These are phyloP conservation scores for Tillandsia leiboldiana DNA, from an alignment of 176 grass and related monocot genomes.

Conservation along the genomic window DNA sequence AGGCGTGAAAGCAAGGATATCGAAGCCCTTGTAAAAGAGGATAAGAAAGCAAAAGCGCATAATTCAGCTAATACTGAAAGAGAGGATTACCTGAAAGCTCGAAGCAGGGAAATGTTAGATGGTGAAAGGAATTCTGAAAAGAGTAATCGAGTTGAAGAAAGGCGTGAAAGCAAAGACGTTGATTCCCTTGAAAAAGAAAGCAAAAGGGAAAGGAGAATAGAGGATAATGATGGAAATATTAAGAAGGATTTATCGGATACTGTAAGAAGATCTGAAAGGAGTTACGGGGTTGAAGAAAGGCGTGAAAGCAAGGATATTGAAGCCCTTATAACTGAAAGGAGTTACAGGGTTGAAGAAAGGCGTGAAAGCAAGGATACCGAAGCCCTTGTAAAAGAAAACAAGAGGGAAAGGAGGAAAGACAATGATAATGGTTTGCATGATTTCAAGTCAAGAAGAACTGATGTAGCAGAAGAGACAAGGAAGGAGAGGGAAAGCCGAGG, in stretches of 20 bases:
- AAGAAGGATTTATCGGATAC: slow-evolving; percentile 1
- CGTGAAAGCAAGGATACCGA: slow-evolving; percentile 1
- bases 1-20: slow-evolving; percentile 1
- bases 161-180: slow-evolving; percentile 3
- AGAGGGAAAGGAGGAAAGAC: slow-evolving; percentile 5
- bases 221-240: not conserved
- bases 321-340: slow-evolving; percentile 1
- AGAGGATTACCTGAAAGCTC: slow-evolving; percentile 15
- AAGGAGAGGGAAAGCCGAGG: slow-evolving; percentile 22
- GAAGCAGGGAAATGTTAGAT: slow-evolving; percentile 19
- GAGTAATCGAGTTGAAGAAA: not conserved
- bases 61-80: slow-evolving; percentile 9
- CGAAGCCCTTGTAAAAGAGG: not conserved
- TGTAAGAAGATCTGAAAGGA: not conserved
- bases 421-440: not conserved
- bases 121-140: slow-evolving; percentile 13
- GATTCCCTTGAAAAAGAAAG: slow-evolving; percentile 11
- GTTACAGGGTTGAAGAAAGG: not conserved
- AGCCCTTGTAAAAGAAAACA: not conserved
- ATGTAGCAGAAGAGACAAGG: slow-evolving; percentile 17
- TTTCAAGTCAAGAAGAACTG: slow-evolving; percentile 11
- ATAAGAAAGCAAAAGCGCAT: slow-evolving; percentile 11
- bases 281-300: not conserved
- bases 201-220: slow-evolving; percentile 9
- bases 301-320: slow-evolving; percentile 3